Percentiles rank a stretch among this genome's conserved stretches.
Evolutionary conservation across 148 eudicot genomes (phyloP).

Genomic region (Rhododendron vialii): DNA sequence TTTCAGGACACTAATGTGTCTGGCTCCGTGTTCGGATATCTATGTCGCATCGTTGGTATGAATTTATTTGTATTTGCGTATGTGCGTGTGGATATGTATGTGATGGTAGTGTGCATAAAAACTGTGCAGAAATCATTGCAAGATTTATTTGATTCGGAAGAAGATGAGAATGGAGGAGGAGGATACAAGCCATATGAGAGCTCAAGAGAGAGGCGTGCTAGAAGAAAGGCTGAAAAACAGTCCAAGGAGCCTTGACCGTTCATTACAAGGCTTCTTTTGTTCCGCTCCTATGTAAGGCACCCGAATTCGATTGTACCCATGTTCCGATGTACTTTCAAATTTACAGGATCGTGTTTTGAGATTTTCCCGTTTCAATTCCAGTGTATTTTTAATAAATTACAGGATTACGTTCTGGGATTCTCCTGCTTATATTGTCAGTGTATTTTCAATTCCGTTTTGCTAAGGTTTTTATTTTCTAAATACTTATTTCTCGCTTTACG

Average conservation of each 20-base stretch:
- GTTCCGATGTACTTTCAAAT: neutral
- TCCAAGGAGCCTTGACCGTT: constrained; percentile 18
- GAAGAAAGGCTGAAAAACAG: constrained; percentile 47
- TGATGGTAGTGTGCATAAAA: neutral
- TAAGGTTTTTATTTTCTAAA: too few species aligned
- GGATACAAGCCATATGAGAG: constrained; percentile 45
- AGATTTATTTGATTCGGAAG: constrained; percentile 48
- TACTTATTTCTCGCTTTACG: too few species aligned
- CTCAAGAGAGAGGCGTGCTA: constrained; percentile 59
- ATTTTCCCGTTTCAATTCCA: neutral
- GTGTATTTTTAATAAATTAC: neutral
- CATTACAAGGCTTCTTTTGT: neutral
- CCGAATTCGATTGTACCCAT: neutral
- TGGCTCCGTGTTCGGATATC: neutral
- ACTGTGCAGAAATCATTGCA: constrained; percentile 51
- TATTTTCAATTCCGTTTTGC: too few species aligned
- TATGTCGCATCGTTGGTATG: too few species aligned
- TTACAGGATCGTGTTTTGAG: neutral
- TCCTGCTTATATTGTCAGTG: too few species aligned
- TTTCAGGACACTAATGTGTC: neutral
- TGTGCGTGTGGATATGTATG: too few species aligned
- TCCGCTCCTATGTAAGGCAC: neutral
- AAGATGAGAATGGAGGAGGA: constrained; percentile 15
- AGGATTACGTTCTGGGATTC: too few species aligned
- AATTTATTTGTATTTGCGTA: neutral